Evolutionary conservation across 768 basidiomycete species (phyloP).

Genomic region (Boletus fagicola): DNA sequence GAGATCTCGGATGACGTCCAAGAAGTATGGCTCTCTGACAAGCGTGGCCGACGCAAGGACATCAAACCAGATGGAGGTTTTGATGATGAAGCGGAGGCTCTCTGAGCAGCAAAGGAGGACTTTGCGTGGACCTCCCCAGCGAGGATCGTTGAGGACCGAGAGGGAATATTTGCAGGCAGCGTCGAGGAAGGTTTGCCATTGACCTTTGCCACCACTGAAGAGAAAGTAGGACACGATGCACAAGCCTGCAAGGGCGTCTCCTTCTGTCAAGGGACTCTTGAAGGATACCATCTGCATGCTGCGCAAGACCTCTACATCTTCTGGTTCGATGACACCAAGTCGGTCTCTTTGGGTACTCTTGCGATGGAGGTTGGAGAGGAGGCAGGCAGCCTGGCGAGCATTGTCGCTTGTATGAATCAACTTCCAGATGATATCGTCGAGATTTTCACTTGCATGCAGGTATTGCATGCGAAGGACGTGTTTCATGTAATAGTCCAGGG

Average conservation of each 20-base stretch:
- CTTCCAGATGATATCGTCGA: constrained; percentile 47
- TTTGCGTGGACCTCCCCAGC: constrained; percentile 40
- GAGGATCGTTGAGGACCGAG: constrained; percentile 41
- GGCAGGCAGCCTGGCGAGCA: constrained; percentile 56
- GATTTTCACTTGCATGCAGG: constrained; percentile 55
- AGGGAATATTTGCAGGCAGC: constrained; percentile 59
- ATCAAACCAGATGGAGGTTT: constrained; percentile 86
- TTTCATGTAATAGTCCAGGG: constrained; percentile 49
- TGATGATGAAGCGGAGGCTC: constrained; percentile 70
- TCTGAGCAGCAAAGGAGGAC: constrained; percentile 45
- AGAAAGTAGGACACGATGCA: constrained; percentile 75
- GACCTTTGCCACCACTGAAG: constrained; percentile 71
- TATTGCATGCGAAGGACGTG: constrained; percentile 69
- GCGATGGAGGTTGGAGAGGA: constrained; percentile 62
- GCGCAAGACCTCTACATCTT: constrained; percentile 26
- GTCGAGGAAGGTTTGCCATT: constrained; percentile 65
- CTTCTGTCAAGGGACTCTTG: constrained; percentile 41
- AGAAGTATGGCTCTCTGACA: constrained; percentile 55
- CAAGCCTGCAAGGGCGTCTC: constrained; percentile 77
- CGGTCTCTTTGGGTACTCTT: constrained; percentile 30
- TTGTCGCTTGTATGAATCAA: constrained; percentile 46
- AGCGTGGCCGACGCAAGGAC: constrained; percentile 77
- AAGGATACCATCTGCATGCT: constrained; percentile 24
- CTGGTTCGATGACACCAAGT: constrained; percentile 17
- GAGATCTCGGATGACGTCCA: constrained; percentile 52